Evolutionary conservation across 352 stramenopile species (phyloP).

Genomic region (Stephanocyclus meneghinianus): DNA sequence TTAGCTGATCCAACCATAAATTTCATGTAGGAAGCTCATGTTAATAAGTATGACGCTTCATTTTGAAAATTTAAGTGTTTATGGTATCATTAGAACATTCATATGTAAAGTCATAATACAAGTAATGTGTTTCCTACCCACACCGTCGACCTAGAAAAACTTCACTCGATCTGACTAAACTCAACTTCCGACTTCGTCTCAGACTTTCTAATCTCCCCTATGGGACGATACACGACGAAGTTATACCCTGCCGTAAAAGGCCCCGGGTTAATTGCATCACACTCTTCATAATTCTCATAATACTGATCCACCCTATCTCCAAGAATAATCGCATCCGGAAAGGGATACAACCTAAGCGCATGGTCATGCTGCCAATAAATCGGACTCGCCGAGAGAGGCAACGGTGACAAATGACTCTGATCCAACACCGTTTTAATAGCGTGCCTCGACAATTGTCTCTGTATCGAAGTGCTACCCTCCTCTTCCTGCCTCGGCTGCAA

Average conservation of each 20-base stretch:
- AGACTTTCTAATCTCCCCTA: conserved; percentile 25
- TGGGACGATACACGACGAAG: conserved; percentile 48
- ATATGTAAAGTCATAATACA: neutral
- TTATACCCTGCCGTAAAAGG: conserved; percentile 41
- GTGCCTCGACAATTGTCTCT: conserved; percentile 36
- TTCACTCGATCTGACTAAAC: conserved; percentile 42
- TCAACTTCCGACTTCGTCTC: conserved; percentile 47
- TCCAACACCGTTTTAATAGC: conserved; percentile 85
- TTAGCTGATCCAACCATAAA: conserved; percentile 52
- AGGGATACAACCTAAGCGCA: conserved; percentile 89
- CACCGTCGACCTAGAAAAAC: neutral
- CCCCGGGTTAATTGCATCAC: conserved; percentile 63
- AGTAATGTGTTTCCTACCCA: neutral
- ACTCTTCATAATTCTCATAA: conserved; percentile 63
- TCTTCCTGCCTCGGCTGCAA: conserved; percentile 76
- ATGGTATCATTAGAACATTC: no score
- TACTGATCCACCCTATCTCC: conserved; percentile 56
- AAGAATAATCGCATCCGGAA: conserved; percentile 86
- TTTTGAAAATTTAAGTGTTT: no score
- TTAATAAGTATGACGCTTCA: no score
- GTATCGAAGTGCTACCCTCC: conserved; percentile 2
- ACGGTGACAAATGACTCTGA: conserved; percentile 90
- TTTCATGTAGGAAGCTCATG: no score
- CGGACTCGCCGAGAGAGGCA: conserved; percentile 86
- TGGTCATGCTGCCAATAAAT: conserved; percentile 93